phyloP scores from a whole-genome alignment of 148 eudicot genomes.

The Agrostemma githago region DNA sequence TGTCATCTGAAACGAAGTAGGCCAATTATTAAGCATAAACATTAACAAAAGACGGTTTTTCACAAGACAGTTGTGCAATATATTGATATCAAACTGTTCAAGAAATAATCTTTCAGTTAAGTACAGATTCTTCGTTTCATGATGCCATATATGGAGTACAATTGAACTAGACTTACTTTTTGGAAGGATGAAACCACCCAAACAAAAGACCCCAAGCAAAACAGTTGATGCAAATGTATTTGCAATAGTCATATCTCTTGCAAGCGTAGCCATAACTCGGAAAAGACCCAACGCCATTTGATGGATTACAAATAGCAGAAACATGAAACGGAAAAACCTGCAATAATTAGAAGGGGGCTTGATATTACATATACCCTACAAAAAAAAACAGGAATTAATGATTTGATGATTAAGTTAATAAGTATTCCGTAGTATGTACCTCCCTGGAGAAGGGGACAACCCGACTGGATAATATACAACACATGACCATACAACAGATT shows the following conservation, averaged over 20 bases:
- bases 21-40: background rate
- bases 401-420: background rate
- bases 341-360: background rate
- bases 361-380: background rate
- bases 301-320: slow-evolving; percentile 59
- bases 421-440: slow-evolving; percentile 33
- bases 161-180: slow-evolving; percentile 23
- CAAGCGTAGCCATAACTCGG: slow-evolving; percentile 59
- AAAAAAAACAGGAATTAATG: background rate
- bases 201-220: slow-evolving; percentile 46
- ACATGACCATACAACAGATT: slow-evolving; percentile 70
- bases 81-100: background rate
- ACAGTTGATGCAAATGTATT: slow-evolving; percentile 63
- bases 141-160: background rate
- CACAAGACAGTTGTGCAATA: background rate
- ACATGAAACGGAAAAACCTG: slow-evolving; percentile 73
- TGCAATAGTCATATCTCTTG: slow-evolving; percentile 74
- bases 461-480: slow-evolving; percentile 69
- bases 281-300: slow-evolving; percentile 92
- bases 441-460: slow-evolving; percentile 58
- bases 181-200: slow-evolving; percentile 83
- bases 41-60: background rate
- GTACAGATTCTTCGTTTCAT: background rate
- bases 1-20: slow-evolving; percentile 45
- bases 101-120: background rate